Evolutionary conservation across 257 asterid species (phyloP).

Genomic region (Pogostemon cablin): DNA sequence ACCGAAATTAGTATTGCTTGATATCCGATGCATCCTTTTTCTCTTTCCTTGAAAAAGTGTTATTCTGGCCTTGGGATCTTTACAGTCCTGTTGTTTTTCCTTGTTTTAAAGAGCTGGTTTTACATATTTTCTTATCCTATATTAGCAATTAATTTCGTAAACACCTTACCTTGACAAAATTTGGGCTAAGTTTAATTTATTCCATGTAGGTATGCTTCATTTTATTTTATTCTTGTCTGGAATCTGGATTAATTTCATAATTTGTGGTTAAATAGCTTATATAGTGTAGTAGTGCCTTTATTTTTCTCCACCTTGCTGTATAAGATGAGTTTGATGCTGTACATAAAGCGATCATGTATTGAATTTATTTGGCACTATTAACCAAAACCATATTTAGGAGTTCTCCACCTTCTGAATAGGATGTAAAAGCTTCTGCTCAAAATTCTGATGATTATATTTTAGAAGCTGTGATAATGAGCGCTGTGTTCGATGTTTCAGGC

Average conservation of each 20-base stretch:
- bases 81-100: not conserved
- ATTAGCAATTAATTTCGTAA: not conserved
- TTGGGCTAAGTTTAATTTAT: not conserved
- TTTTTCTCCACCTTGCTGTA: not conserved
- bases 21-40: not conserved
- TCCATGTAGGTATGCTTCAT: not conserved
- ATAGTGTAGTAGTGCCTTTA: not conserved
- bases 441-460: not conserved
- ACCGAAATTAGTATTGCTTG: not conserved
- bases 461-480: constrained; percentile 6
- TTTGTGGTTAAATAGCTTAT: not conserved
- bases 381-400: not conserved
- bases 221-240: no score
- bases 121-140: not conserved
- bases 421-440: not conserved
- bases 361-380: not conserved
- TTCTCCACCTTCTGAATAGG: not conserved
- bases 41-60: not conserved
- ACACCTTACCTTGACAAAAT: not conserved
- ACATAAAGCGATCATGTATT: not conserved
- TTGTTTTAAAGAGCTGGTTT: not conserved
- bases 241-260: not conserved
- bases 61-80: not conserved
- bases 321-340: constrained; percentile 1
- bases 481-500: constrained; percentile 50